Evolutionary conservation across 1,284 basidiomycete genomes (phyloP), one percentile per base, ranked within the genome.

Genomic region (Tremellales sp.): DNA sequence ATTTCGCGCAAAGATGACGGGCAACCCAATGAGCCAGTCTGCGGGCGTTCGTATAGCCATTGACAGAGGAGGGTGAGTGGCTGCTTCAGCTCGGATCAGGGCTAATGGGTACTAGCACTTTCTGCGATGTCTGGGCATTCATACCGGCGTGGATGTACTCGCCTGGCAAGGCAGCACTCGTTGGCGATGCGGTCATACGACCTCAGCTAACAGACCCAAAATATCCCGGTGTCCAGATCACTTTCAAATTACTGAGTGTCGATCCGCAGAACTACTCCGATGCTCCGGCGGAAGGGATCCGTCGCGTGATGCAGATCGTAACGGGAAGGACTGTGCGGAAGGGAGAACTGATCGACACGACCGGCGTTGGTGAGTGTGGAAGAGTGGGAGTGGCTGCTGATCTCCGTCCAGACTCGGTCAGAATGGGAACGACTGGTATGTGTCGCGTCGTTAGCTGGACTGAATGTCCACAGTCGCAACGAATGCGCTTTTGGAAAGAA

Each of bases 231-330:
- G 54, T 54, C 1, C 56, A 61, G 29, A 61, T 74, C 41, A 67
- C 71, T 32, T 63, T 74, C 61, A 73, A 74, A 61, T 64, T 74
- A 5, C 57, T 74, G 24, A 67, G 63, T 8, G 70, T 70, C 37
- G 72, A 74, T 47, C 63, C 72, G 5, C 56, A 55, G 18, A 72
- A 73, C 49, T 74, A 74, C 57, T 56, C 63, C 27, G 72, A 74
- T 45, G 72, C 72, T 4, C 72, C 72, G 12, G 68, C 61, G 27
- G 72, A 74, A 47, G 72, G 70, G 4, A 66, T 74, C 12, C 51
- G 72, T 8, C 56, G 71, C 28, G 60, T 73, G 40, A 55, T 74
- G 40, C 66, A 73, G 47, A 61, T 57, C 2, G 64, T 67, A 4
- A 60, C 56, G 37, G 54, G 61, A 14, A 35, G 44, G 13, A 45